Evolutionary conservation across 495 filamentous ascomycete species (phyloP).

Genomic region (Penicillium argentinense): DNA sequence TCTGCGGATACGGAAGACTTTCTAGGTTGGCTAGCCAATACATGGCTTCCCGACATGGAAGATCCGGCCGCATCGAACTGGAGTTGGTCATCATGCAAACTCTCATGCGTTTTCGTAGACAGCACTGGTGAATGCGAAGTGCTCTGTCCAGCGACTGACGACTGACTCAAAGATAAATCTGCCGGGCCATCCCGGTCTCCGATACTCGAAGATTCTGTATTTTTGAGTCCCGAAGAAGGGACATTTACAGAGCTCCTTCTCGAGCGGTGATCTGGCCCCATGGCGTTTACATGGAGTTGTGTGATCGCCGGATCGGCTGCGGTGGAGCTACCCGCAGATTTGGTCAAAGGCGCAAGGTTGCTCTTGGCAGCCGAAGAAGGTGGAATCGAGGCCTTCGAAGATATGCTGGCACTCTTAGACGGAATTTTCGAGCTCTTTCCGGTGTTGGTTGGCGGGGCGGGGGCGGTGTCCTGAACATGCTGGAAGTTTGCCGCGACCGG

Average conservation of each 20-base stretch:
- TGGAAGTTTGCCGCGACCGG: conserved; percentile 35
- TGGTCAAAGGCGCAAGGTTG: conserved; percentile 44
- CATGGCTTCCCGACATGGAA: conserved; percentile 18
- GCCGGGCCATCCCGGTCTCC: conserved; percentile 33
- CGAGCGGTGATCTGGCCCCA: conserved; percentile 41
- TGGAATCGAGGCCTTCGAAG: conserved; percentile 52
- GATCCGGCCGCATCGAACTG: conserved; percentile 17
- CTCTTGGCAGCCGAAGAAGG: conserved; percentile 42
- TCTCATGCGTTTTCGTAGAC: conserved; percentile 29
- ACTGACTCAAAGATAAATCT: conserved; percentile 28
- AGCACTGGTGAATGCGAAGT: conserved; percentile 37
- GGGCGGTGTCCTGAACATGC: conserved; percentile 32
- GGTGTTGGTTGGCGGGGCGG: conserved; percentile 34
- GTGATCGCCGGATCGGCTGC: conserved; percentile 47
- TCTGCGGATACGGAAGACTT: conserved; percentile 23
- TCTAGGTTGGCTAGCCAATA: conserved; percentile 23
- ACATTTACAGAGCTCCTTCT: conserved; percentile 36
- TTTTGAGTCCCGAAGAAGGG: conserved; percentile 26
- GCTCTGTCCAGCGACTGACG: conserved; percentile 30
- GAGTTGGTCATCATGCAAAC: conserved; percentile 24
- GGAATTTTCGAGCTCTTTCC: conserved; percentile 55
- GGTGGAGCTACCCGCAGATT: conserved; percentile 39
- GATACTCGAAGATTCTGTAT: conserved; percentile 30
- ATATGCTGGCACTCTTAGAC: conserved; percentile 51
- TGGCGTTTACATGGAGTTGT: conserved; percentile 56